Base-by-base conservation (phyloP, 2,329 filamentous ascomycete species). In the Colletotrichum australisinense region DNA sequence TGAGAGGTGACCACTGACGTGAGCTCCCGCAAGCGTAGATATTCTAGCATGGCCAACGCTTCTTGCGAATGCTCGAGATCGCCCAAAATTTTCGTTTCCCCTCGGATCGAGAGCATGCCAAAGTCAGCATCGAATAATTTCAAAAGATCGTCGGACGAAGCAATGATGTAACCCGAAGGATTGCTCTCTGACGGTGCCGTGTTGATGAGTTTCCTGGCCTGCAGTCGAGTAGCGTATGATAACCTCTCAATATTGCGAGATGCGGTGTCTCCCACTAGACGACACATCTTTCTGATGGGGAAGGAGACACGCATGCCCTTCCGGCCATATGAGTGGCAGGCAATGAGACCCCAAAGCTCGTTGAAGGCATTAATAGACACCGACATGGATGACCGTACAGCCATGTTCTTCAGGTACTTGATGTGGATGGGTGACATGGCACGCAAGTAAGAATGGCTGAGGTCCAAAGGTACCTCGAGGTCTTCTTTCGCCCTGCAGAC, bases 381-480 rank as follows among this genome's bases (percentile, higher is more conserved):
- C 0, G 95, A 97, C 95, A 98, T 98, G 75, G 94, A 97, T 0
- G 94, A 94, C n/a, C 95, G 91, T 0, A 97, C 95, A 8, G 92
- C 93, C 95, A 98, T 98, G 79, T 98, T 95, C 6, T 85, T 88
- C 3, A 98, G 86, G 77, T 97, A 98, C 79, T 97, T 97, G 67
- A 97, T 82, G 79, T 97, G 94, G 55, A 97, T 95, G 0, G 95
- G 95, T 1, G 94, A 97, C 90, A 97, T 97, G 75, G 95, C 95
- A 67, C 95, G 91, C 1, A 97, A 88, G 79, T 97, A 97, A 0
- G 93, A 89, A 78, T 97, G 93, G 1, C 93, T 97, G 81, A 98
- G 91, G 80, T 98, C 94, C 4, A 98, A 82, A 0, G 95, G 94
- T 0, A 81, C 86, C 62, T 95, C 92, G 9, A 97, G 85, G 77